These are phyloP conservation scores for Brettanomyces custersianus DNA, from an alignment of 805 yeast species.

Conservation along the genomic window DNA sequence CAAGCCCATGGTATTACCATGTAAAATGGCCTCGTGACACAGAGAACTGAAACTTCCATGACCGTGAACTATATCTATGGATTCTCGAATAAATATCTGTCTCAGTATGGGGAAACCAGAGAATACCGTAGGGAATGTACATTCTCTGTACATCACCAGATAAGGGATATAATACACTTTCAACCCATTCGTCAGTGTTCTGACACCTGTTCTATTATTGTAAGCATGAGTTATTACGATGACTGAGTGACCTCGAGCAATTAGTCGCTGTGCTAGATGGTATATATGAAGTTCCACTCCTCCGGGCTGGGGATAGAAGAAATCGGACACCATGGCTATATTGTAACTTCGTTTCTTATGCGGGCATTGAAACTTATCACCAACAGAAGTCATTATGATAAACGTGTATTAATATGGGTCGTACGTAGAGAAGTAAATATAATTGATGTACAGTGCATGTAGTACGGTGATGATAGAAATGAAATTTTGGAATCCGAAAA, in stretches of 20 bases:
- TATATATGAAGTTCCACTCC: conserved; percentile 95
- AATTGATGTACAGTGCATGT: too few relatives aligned
- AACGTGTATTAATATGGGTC: too few relatives aligned
- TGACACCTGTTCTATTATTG: conserved; percentile 70
- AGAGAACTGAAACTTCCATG: conserved; percentile 85
- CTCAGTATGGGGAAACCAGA: conserved; percentile 79
- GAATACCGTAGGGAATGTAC: conserved; percentile 85
- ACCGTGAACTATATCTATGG: conserved; percentile 85
- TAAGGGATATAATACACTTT: conserved; percentile 90
- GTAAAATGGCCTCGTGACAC: conserved; percentile 87
- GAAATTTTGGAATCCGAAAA: too few relatives aligned
- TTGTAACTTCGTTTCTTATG: conserved; percentile 2
- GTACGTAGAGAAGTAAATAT: too few relatives aligned
- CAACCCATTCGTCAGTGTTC: conserved; percentile 80
- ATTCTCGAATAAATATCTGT: conserved; percentile 77
- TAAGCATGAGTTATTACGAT: conserved; percentile 84
- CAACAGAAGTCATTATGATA: too few relatives aligned
- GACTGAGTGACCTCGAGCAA: conserved; percentile 77
- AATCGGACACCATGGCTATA: conserved; percentile 75
- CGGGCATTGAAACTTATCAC: not conserved
- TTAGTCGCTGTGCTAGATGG: conserved; percentile 78
- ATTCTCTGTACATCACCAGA: conserved; percentile 68
- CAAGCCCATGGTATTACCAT: conserved; percentile 87
- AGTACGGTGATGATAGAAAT: too few relatives aligned
- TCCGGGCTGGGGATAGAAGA: conserved; percentile 97